These are phyloP conservation scores for Roridomyces roridus DNA, from an alignment of 768 basidiomycete genomes.

Conservation along the genomic window DNA sequence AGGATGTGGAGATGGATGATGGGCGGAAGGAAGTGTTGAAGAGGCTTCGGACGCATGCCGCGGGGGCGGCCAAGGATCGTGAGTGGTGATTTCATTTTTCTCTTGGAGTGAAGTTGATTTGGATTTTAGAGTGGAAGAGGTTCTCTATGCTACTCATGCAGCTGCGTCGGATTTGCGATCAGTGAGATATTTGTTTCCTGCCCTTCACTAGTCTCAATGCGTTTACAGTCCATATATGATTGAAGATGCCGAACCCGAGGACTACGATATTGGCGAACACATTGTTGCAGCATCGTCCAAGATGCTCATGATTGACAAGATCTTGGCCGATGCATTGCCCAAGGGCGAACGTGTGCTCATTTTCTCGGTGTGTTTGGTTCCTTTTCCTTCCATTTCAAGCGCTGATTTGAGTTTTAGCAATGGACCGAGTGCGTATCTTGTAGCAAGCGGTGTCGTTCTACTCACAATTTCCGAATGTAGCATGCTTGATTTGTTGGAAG, in stretches of 20 bases:
- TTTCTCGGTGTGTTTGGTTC: conserved; percentile 57
- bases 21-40: conserved; percentile 47
- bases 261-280: conserved; percentile 60
- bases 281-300: conserved; percentile 63
- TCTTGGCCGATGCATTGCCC: conserved; percentile 59
- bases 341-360: conserved; percentile 70
- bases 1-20: conserved; percentile 32
- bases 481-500: conserved; percentile 74
- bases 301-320: conserved; percentile 62
- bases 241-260: conserved; percentile 52
- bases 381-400: background rate
- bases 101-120: background rate
- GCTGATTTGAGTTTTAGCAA: conserved; percentile 48
- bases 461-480: conserved; percentile 36
- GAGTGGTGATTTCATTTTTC: conserved; percentile 29
- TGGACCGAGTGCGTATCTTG: conserved; percentile 52
- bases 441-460: background rate
- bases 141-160: conserved; percentile 77
- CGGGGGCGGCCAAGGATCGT: conserved; percentile 31
- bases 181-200: conserved; percentile 42
- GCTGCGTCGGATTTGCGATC: conserved; percentile 73
- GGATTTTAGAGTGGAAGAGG: conserved; percentile 53
- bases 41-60: conserved; percentile 45
- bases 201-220: background rate
- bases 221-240: conserved; percentile 57